Percentiles rank a stretch among this genome's conserved stretches.
These are phyloP conservation scores for Mycosarcoma mackinlayi DNA, from an alignment of 1,284 basidiomycete genomes.

Conservation along the genomic window DNA sequence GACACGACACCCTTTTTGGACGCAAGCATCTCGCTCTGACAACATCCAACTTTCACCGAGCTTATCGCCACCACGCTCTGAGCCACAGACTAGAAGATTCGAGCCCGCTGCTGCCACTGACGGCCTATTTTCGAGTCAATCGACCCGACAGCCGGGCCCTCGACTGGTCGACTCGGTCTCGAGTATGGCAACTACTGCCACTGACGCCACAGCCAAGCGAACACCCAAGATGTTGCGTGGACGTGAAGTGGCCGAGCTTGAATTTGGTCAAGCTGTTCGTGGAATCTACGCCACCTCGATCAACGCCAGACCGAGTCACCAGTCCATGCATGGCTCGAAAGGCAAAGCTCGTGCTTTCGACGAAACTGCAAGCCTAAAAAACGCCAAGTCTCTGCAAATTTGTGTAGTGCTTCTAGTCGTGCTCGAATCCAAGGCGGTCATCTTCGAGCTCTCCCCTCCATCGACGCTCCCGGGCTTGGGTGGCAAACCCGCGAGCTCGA, in stretches of 20 bases:
- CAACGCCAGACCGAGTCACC: not conserved
- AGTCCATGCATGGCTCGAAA: conserved; percentile 2
- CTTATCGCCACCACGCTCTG: too few relatives aligned
- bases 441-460: conserved; percentile 50
- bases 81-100: not conserved
- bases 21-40: not conserved
- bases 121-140: conserved; percentile 10
- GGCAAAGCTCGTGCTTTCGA: conserved; percentile 17
- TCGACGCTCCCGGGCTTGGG: conserved; percentile 1
- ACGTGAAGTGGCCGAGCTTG: conserved; percentile 57
- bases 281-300: conserved; percentile 50
- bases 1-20: not conserved
- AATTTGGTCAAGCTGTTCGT: conserved; percentile 57
- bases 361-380: not conserved
- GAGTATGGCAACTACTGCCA: conserved; percentile 32
- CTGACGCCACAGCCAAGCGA: conserved; percentile 23
- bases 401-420: conserved; percentile 48
- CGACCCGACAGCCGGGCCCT: conserved; percentile 7
- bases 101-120: not conserved
- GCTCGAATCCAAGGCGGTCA: conserved; percentile 45
- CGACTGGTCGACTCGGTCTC: conserved; percentile 35
- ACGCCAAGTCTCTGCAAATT: not conserved
- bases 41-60: not conserved
- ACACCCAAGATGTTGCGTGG: conserved; percentile 26
- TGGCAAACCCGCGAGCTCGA: not conserved